These are phyloP conservation scores for Lentinus brumalis DNA, from an alignment of 768 basidiomycete genomes.

Conservation along the genomic window DNA sequence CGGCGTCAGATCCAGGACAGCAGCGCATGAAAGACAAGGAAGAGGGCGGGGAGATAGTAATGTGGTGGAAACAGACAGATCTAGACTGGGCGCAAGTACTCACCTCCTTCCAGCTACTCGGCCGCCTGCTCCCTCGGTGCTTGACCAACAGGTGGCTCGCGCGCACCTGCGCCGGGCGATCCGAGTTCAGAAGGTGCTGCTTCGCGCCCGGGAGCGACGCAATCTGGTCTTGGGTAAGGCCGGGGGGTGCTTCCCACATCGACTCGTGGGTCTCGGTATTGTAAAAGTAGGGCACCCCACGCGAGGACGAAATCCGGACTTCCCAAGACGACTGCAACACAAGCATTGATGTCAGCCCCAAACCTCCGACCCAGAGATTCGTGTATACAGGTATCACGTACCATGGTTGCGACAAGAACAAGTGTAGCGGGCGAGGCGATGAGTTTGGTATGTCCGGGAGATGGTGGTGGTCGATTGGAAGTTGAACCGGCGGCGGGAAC, in stretches of 20 bases:
- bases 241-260: constrained; percentile 75
- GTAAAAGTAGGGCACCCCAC: constrained; percentile 85
- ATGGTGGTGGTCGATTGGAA: not conserved
- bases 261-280: constrained; percentile 71
- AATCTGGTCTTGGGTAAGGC: constrained; percentile 62
- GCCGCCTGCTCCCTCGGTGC: constrained; percentile 76
- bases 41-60: too few species aligned
- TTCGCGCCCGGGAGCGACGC: constrained; percentile 64
- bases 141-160: constrained; percentile 97
- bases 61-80: not conserved
- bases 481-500: too few species aligned
- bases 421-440: not conserved
- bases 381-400: not conserved
- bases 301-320: constrained; percentile 82
- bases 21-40: not conserved
- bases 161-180: constrained; percentile 61
- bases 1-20: not conserved
- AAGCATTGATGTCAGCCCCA: constrained; percentile 43
- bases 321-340: constrained; percentile 59
- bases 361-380: not conserved
- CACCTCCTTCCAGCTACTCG: constrained; percentile 86
- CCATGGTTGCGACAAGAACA: not conserved
- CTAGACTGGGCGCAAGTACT: constrained; percentile 22
- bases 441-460: too few species aligned
- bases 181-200: constrained; percentile 42